Evolutionary conservation across 2,329 filamentous ascomycete species (phyloP).

Genomic region (Talaromyces verruculosus): DNA sequence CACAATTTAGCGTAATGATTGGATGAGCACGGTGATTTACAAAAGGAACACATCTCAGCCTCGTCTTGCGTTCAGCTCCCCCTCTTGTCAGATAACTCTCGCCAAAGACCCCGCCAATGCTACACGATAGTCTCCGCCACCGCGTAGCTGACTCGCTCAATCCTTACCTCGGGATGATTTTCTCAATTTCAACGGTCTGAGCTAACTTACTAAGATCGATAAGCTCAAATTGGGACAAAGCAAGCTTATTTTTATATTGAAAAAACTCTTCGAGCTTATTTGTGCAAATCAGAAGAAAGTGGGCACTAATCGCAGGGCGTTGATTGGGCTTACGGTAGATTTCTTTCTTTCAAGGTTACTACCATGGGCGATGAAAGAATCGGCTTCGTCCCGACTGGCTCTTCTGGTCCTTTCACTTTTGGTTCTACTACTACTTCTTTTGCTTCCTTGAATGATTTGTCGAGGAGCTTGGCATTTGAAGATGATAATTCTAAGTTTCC

Average conservation of each 20-base stretch:
- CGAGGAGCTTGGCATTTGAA: neutral
- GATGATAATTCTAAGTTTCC: neutral
- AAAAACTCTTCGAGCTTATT: neutral
- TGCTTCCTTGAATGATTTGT: constrained; percentile 5
- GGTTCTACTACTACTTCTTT: neutral
- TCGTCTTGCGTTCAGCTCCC: neutral
- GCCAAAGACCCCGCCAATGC: constrained; percentile 7
- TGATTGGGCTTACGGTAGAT: neutral
- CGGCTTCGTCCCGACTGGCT: constrained; percentile 16
- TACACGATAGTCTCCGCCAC: neutral
- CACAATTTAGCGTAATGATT: neutral
- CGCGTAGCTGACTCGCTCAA: neutral
- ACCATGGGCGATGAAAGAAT: neutral
- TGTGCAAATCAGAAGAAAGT: neutral
- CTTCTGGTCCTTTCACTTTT: constrained; percentile 7
- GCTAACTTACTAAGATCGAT: neutral
- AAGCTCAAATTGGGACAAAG: constrained; percentile 4
- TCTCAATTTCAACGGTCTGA: neutral
- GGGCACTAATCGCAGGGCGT: neutral
- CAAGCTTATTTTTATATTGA: neutral
- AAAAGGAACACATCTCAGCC: neutral
- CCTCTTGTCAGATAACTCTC: neutral
- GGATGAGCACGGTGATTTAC: neutral
- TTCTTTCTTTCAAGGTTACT: constrained; percentile 1
- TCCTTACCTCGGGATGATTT: neutral